phyloP scores from a whole-genome alignment of 1,139 yeast genomes.

The Chernovozyma sophiae-reginae region DNA sequence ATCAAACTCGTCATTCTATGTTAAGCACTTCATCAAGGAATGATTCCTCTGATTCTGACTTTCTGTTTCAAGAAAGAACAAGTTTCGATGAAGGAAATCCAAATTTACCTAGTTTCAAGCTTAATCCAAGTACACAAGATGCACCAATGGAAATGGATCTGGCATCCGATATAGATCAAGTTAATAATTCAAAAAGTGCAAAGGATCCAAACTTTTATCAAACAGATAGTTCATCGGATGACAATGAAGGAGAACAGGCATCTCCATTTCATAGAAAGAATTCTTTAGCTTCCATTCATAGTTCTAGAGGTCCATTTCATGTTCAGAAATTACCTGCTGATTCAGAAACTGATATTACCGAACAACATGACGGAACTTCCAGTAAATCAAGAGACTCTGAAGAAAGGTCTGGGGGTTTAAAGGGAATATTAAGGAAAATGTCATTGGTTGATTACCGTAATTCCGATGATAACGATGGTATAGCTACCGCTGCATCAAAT shows the following conservation, averaged over 20 bases:
- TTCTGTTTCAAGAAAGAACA: background rate
- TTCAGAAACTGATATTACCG: slow-evolving; percentile 6
- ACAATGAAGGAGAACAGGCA: background rate
- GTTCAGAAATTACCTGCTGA: background rate
- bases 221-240: slow-evolving; percentile 1
- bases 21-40: slow-evolving; percentile 2
- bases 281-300: background rate
- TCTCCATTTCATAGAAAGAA: background rate
- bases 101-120: slow-evolving; percentile 16
- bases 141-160: background rate
- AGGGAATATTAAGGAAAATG: slow-evolving; percentile 33
- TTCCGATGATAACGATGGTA: background rate
- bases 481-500: slow-evolving; percentile 11
- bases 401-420: slow-evolving; percentile 16
- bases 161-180: slow-evolving; percentile 3
- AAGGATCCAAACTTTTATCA: slow-evolving; percentile 4
- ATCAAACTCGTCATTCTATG: slow-evolving; percentile 11
- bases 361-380: slow-evolving; percentile 4
- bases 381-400: slow-evolving; percentile 1
- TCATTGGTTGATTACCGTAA: slow-evolving; percentile 16
- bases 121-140: background rate
- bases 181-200: slow-evolving; percentile 1
- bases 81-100: slow-evolving; percentile 7
- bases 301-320: background rate
- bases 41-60: slow-evolving; percentile 2